Percentiles rank a stretch among this genome's conserved stretches.
phyloP scores from a whole-genome alignment of 495 filamentous ascomycete species.

The Neurospora sublineolata region DNA sequence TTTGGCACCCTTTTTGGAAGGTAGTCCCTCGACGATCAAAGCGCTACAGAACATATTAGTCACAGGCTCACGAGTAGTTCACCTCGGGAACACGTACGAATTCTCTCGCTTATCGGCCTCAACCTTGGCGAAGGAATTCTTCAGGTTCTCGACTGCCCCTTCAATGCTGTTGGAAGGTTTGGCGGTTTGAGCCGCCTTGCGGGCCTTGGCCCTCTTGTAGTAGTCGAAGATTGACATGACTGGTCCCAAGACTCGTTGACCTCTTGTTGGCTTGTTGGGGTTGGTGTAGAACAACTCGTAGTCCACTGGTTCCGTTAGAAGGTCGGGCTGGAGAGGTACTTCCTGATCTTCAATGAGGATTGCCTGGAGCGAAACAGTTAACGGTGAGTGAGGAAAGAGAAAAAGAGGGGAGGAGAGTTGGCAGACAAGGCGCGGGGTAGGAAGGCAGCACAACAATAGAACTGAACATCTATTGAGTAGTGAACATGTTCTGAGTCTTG shows the following conservation, averaged over 20 bases:
- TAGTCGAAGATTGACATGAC: conserved; percentile 32
- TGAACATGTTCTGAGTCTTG: background rate
- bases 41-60: conserved; percentile 21
- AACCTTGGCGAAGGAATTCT: conserved; percentile 25
- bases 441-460: background rate
- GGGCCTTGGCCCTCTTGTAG: conserved; percentile 25
- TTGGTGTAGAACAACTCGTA: conserved; percentile 35
- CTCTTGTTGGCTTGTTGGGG: conserved; percentile 15
- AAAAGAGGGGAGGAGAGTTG: background rate
- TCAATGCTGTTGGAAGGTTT: background rate
- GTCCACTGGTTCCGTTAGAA: conserved; percentile 17
- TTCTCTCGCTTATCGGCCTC: conserved; percentile 37
- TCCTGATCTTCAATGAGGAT: conserved; percentile 29
- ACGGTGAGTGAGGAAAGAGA: background rate
- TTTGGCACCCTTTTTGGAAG: conserved; percentile 19
- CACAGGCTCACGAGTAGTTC: conserved; percentile 8
- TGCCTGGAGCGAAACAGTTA: conserved; percentile 19
- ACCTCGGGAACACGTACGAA: conserved; percentile 41
- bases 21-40: conserved; percentile 21
- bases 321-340: conserved; percentile 7
- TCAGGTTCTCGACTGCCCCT: conserved; percentile 13
- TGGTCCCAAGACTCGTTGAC: conserved; percentile 27
- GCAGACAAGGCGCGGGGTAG: background rate
- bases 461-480: background rate
- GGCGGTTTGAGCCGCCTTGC: background rate